Evolutionary conservation across 345 rosid genomes (phyloP), one percentile per base, ranked within the genome.

Genomic region (Raphanus sativus): DNA sequence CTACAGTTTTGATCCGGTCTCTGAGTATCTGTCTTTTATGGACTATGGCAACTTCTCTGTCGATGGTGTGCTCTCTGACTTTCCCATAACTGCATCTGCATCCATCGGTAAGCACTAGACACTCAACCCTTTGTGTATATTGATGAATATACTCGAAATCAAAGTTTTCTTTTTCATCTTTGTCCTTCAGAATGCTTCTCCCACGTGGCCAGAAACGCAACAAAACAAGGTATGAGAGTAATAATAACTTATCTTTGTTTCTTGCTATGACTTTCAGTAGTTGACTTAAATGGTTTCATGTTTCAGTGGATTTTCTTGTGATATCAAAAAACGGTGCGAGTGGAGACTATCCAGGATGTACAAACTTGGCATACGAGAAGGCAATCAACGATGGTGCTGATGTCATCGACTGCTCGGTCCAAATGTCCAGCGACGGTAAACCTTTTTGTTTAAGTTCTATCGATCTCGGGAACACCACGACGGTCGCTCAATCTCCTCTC

Each of bases 281-380:
- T 28, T 77, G 70, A 67, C 48, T n/a, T 56, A 8, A 62, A 65
- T 38, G 70, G 62, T 69, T 77, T 77, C 36, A 82, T 69, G 36
- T 48, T 67, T 56, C 84, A 92, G 98, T 33, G 13, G 40, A 78
- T 7, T 66, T 87, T 42, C 77, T 76, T 72, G 84, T 95, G 79
- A 88, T 95, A 73, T 85, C 98, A 6, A 84, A 80, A 67, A 70
- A 87, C 79, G 97, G 98, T 75, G 98, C 99, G 32, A 95, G 99
- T 71, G 99, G 99, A 68, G 97, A 92, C 83, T 91, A 75, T 81
- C 97, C 99, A 17, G 88, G 94, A 64, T 92, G 97, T 74, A 92
- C 99, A 30, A 75, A 92, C 81, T 13, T 77, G 81, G 98, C 98
- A 15, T 95, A 95, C 80, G 29, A 34, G 52, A 77, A 80, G 7